Evolutionary conservation across 2,329 filamentous ascomycete species (phyloP), one percentile per base, ranked within the genome.

Genomic region (Aspergillaceae sp.): DNA sequence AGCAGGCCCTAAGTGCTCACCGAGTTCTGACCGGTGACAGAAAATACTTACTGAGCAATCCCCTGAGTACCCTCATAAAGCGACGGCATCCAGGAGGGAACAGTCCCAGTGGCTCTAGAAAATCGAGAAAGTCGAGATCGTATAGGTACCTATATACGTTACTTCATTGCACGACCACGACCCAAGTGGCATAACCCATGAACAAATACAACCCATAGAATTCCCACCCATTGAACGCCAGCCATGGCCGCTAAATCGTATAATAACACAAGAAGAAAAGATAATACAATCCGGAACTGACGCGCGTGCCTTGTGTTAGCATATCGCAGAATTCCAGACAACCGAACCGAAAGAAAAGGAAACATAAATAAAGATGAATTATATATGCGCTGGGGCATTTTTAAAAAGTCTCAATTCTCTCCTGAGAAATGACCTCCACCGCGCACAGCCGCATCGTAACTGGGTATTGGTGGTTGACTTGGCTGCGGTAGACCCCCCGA

Each of bases 381-480:
- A 27, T 32, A 19, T 19, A 19, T 34, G 29, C 9, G 28, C 9
- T 28, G 38, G 41, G 30, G 26, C 32, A 32, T 35, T 19, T 28
- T 30, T 19, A 41, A 44, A 41, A 30, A 28, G 34, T 30, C 19
- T 51, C 47, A 47, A 44, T n/a, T 19, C 19, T 19, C 19, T 19
- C 19, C 19, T 19, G 19, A 19, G 19, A 19, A 19, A 19, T 19
- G 19, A 19, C 19, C 19, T 19, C 19, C 19, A 19, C 19, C 19
- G 19, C 67, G 67, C 46, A 89, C 74, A 1, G 86, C 87, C 49
- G 87, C 86, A 63, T 82, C 86, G 62, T 94, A 94, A 57, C 80
- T 90, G 2, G 87, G 87, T 52, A 92, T 89, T 0, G 87, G 86
- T 27, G 86, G 84, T 67, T 53, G 74, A 65, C 44, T 75, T 74